These are phyloP conservation scores for Leccinum fibrillosum DNA, from an alignment of 768 basidiomycete genomes.

Conservation along the genomic window DNA sequence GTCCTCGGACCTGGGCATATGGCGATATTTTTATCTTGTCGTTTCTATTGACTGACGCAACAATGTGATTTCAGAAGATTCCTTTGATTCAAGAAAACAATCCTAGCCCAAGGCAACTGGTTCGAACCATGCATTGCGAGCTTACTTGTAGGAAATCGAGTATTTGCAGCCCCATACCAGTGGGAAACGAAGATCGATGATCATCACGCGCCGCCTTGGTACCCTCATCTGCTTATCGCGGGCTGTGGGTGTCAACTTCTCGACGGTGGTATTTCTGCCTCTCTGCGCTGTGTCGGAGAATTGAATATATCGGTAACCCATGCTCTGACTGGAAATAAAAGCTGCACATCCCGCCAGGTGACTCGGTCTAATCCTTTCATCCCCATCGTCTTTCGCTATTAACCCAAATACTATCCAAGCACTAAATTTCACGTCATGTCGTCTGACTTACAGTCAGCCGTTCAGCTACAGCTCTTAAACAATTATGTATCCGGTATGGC, in stretches of 20 bases:
- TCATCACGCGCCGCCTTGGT: background rate
- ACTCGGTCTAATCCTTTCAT: background rate
- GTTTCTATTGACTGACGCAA: background rate
- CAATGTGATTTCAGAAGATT: background rate
- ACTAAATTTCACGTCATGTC: background rate
- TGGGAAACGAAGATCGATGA: background rate
- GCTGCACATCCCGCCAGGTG: background rate
- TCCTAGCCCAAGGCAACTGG: background rate
- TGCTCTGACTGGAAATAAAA: background rate
- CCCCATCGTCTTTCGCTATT: background rate
- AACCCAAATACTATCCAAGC: background rate
- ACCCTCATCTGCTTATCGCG: background rate
- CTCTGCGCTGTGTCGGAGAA: background rate
- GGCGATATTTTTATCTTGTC: background rate
- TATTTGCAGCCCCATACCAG: background rate
- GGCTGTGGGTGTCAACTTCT: background rate
- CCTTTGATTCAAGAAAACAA: background rate
- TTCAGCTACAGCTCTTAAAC: background rate
- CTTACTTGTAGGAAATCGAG: no score
- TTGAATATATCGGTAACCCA: background rate
- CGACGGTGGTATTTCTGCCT: background rate
- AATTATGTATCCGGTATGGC: background rate
- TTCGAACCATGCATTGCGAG: background rate
- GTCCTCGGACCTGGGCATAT: no score
- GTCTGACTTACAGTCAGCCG: background rate